Percentiles rank a stretch among this genome's conserved stretches.
phyloP scores from a whole-genome alignment of 768 basidiomycete genomes.

The Boletus rufocinnamomeus region DNA sequence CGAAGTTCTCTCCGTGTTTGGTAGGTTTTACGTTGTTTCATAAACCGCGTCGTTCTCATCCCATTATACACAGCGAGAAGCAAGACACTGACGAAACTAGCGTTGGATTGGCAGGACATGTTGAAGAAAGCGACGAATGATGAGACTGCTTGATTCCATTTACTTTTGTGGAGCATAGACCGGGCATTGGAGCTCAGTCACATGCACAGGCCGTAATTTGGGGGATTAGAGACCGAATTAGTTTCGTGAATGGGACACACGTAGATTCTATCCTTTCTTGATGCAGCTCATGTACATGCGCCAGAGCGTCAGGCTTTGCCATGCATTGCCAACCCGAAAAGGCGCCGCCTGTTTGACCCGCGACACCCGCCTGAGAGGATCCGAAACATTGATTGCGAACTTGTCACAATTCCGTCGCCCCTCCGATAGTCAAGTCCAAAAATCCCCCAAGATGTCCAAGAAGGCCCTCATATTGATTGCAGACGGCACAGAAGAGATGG shows the following conservation, averaged over 20 bases:
- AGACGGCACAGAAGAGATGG: slow-evolving; percentile 88
- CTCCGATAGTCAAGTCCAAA: not conserved
- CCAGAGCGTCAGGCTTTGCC: not conserved
- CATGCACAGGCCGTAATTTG: not conserved
- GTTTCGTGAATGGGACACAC: not conserved
- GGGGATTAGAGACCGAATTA: not conserved
- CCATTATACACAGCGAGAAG: slow-evolving; percentile 54
- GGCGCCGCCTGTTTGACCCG: slow-evolving; percentile 2
- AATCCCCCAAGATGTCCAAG: slow-evolving; percentile 25
- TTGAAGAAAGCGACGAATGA: slow-evolving; percentile 64
- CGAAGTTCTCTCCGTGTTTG: slow-evolving; percentile 78
- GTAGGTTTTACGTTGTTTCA: slow-evolving; percentile 44
- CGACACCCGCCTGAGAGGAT: not conserved
- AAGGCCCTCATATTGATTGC: slow-evolving; percentile 71
- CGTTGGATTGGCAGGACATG: slow-evolving; percentile 80
- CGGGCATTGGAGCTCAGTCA: not conserved
- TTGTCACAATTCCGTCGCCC: slow-evolving; percentile 3
- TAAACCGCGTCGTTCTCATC: slow-evolving; percentile 6
- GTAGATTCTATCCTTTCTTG: not conserved
- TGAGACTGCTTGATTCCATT: slow-evolving; percentile 33
- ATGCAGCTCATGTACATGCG: not conserved
- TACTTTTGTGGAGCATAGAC: not conserved
- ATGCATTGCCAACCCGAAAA: slow-evolving; percentile 3
- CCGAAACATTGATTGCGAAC: not conserved
- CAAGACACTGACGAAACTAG: slow-evolving; percentile 73